These are phyloP conservation scores for Pichia sp. DNA, from an alignment of 1,139 yeast genomes.

Conservation along the genomic window DNA sequence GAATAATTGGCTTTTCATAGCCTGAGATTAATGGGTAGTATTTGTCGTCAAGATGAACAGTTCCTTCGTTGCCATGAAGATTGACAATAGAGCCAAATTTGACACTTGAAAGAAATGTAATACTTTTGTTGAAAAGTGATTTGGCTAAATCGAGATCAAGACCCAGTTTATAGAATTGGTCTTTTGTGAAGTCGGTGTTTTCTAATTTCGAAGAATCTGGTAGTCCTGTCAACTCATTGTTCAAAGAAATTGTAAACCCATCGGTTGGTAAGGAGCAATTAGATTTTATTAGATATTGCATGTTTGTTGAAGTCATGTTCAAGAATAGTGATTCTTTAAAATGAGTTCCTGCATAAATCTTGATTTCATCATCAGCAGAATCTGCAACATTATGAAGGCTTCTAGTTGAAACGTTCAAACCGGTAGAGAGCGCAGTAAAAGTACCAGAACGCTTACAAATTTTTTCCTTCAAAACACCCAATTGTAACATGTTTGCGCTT, in stretches of 20 bases:
- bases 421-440: constrained; percentile 22
- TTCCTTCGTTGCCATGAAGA: constrained; percentile 12
- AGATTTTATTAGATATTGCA: constrained; percentile 27
- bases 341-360: constrained; percentile 27
- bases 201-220: constrained; percentile 6
- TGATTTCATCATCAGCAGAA: constrained; percentile 30
- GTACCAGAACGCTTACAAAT: constrained; percentile 8
- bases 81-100: constrained; percentile 31
- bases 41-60: constrained; percentile 37
- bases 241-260: constrained; percentile 19
- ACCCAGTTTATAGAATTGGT: constrained; percentile 28
- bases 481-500: constrained; percentile 27
- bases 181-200: constrained; percentile 5
- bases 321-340: constrained; percentile 22
- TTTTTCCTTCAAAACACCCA: constrained; percentile 32
- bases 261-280: constrained; percentile 18
- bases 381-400: constrained; percentile 36
- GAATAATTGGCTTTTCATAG: constrained; percentile 11
- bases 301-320: constrained; percentile 15
- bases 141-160: constrained; percentile 14
- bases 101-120: constrained; percentile 32
- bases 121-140: constrained; percentile 30
- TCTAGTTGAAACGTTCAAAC: constrained; percentile 36
- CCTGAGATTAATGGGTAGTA: constrained; percentile 32
- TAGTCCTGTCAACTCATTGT: constrained; percentile 22